These are phyloP conservation scores for Globisporangium orthogonon DNA, from an alignment of 352 stramenopile genomes.

Conservation along the genomic window DNA sequence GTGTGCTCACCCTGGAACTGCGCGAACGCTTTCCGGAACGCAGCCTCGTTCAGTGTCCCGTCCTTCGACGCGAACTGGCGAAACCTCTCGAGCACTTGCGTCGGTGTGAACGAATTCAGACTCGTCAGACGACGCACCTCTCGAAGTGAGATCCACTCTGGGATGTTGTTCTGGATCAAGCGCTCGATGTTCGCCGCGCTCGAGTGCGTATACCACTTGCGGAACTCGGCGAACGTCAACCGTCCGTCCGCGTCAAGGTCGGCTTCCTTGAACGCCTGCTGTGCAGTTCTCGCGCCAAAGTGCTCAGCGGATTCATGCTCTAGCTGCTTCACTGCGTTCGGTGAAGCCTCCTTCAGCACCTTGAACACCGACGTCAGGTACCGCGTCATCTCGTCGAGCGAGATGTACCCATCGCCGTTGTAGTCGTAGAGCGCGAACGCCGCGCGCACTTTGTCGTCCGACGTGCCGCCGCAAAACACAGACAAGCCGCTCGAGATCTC, in stretches of 20 bases:
- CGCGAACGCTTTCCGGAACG: slow-evolving; percentile 52
- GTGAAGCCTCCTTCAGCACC: slow-evolving; percentile 74
- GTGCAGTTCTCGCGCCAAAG: slow-evolving; percentile 52
- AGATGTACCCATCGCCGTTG: slow-evolving; percentile 82
- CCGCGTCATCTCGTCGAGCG: slow-evolving; percentile 74
- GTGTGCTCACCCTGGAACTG: slow-evolving; percentile 36
- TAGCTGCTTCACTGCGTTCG: slow-evolving; percentile 35
- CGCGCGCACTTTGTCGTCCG: slow-evolving; percentile 64
- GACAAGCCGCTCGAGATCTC: slow-evolving; percentile 84
- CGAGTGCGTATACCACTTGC: slow-evolving; percentile 73
- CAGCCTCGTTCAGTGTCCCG: slow-evolving; percentile 59
- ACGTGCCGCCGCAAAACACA: slow-evolving; percentile 79
- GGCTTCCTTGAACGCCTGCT: slow-evolving; percentile 70
- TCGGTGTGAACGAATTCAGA: slow-evolving; percentile 51
- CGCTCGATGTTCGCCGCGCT: slow-evolving; percentile 72
- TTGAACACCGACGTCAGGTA: slow-evolving; percentile 86
- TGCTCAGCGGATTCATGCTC: slow-evolving; percentile 48
- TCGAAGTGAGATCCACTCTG: slow-evolving; percentile 66
- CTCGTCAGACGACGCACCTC: slow-evolving; percentile 79
- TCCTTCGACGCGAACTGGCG: slow-evolving; percentile 52
- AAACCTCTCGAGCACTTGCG: slow-evolving; percentile 80
- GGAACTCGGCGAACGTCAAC: slow-evolving; percentile 74
- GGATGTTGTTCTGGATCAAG: slow-evolving; percentile 73
- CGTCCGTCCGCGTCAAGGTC: slow-evolving; percentile 62
- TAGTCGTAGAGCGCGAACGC: slow-evolving; percentile 84